phyloP scores from a whole-genome alignment of 106 monocot species.

The Dioscorea zingiberensis region DNA sequence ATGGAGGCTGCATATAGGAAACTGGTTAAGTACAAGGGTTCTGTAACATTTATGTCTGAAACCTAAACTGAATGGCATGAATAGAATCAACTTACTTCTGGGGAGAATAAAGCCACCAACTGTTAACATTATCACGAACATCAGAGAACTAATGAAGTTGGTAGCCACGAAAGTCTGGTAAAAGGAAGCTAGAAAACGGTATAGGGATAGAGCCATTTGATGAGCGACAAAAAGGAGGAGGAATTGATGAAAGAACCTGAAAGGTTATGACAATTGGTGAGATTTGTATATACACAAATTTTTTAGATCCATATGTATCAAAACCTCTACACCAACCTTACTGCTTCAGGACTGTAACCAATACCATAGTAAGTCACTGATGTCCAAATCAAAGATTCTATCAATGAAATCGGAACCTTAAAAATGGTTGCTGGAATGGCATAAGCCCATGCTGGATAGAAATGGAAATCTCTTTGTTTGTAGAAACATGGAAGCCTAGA shows the following conservation, averaged over 20 bases:
- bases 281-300: not conserved
- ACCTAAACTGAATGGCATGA: not conserved
- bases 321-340: conserved; percentile 22
- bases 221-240: conserved; percentile 59
- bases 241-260: conserved; percentile 71
- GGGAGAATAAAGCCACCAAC: conserved; percentile 56
- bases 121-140: conserved; percentile 19
- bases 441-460: conserved; percentile 93
- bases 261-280: not conserved
- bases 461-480: conserved; percentile 74
- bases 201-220: conserved; percentile 57
- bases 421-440: conserved; percentile 49
- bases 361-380: conserved; percentile 62
- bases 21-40: not conserved
- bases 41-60: not conserved
- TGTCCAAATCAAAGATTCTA: conserved; percentile 76
- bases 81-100: conserved; percentile 31
- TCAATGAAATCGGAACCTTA: conserved; percentile 68
- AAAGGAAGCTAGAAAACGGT: conserved; percentile 44
- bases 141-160: conserved; percentile 13
- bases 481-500: conserved; percentile 75
- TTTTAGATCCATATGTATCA: not conserved
- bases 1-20: conserved; percentile 38
- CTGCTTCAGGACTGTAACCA: conserved; percentile 65
- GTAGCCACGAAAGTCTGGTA: conserved; percentile 35